Conservation (phyloP, 306 rosid genomes). For the Quercus ilex region DNA sequence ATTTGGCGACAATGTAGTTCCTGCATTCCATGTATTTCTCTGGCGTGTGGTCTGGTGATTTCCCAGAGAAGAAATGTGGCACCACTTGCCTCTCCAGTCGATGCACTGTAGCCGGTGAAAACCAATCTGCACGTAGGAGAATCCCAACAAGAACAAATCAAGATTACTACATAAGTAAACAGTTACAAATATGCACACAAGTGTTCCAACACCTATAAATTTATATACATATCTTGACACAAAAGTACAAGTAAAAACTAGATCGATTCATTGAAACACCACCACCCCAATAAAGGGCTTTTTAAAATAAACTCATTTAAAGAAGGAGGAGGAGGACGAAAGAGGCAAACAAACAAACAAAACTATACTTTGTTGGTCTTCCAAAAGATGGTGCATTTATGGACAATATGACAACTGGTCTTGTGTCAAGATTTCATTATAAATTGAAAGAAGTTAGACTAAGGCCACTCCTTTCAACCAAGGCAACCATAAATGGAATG, state of each 20-base stretch:
- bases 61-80: slow-evolving; percentile 94
- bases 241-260: neutral
- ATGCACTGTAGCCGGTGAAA: slow-evolving; percentile 86
- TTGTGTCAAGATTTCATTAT: neutral
- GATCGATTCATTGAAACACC: neutral
- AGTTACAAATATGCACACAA: neutral
- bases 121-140: slow-evolving; percentile 72
- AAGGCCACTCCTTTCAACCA: neutral
- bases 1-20: slow-evolving; percentile 73
- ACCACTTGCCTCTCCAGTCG: slow-evolving; percentile 97
- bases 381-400: no score
- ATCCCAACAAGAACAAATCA: slow-evolving; percentile 16
- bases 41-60: slow-evolving; percentile 56
- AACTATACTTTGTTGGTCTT: neutral
- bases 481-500: neutral
- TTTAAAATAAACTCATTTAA: no score
- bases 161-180: neutral
- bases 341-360: neutral
- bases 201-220: neutral
- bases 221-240: neutral
- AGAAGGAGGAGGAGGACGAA: neutral
- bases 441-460: neutral
- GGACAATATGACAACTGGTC: neutral
- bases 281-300: neutral
- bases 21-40: slow-evolving; percentile 95